A percentile compares a stretch with the other conserved stretches of the same genome.
Evolutionary conservation across 163 green algal genomes (phyloP).

Genomic region (Scenedesmus sp.): DNA sequence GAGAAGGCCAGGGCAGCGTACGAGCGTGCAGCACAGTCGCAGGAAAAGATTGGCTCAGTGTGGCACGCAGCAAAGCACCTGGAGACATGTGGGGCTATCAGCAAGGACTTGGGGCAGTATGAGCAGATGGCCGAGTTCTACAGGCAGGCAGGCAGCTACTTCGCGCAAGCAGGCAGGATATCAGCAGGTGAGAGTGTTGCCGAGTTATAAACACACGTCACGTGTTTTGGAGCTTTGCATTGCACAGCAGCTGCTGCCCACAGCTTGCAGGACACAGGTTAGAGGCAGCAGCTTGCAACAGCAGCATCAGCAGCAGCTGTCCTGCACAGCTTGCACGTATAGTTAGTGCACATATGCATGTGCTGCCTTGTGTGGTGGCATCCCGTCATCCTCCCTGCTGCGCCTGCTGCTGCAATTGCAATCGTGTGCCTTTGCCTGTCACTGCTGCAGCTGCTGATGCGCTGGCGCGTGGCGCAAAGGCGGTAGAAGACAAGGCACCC

Average conservation of each 20-base stretch:
- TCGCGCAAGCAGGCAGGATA: constrained; percentile 46
- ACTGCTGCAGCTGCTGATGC: constrained; percentile 66
- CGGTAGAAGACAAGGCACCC: constrained; percentile 70
- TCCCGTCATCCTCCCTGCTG: not conserved
- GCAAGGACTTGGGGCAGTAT: constrained; percentile 53
- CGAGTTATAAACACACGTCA: no score
- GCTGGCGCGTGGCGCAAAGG: constrained; percentile 66
- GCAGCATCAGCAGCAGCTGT: not conserved
- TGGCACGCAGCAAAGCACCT: constrained; percentile 87
- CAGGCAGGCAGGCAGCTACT: constrained; percentile 51
- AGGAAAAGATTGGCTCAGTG: constrained; percentile 75
- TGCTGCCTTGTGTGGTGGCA: not conserved
- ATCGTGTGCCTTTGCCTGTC: no score
- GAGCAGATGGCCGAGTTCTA: constrained; percentile 53
- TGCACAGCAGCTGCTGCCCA: not conserved
- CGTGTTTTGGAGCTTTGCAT: not conserved
- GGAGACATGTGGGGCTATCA: constrained; percentile 69
- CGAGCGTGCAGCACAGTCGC: constrained; percentile 76
- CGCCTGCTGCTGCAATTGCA: not conserved
- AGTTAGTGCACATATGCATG: no score
- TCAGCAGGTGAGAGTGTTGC: constrained; percentile 45
- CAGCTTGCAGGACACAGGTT: not conserved
- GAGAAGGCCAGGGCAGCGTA: constrained; percentile 72
- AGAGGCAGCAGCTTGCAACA: not conserved
- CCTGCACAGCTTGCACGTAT: not conserved